phyloP scores from a whole-genome alignment of 2,329 filamentous ascomycete genomes.

The Fusarium floridanum region DNA sequence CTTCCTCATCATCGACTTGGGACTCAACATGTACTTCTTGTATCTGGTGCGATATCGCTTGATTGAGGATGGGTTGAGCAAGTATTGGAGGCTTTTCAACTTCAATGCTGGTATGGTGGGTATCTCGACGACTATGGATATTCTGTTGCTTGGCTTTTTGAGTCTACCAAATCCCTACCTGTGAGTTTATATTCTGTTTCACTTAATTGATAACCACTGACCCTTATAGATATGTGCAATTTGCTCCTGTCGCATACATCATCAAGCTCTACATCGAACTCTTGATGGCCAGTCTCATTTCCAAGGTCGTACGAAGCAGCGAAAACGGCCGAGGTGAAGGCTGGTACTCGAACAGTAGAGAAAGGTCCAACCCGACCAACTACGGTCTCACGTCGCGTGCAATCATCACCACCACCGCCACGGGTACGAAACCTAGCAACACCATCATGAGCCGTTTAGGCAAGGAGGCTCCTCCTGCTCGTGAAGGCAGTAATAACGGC shows the following conservation, averaged over 20 bases:
- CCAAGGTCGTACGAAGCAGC: conserved; percentile 48
- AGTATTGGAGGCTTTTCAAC: conserved; percentile 63
- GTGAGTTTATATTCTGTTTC: conserved; percentile 14
- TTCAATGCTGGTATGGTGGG: conserved; percentile 63
- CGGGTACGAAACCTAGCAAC: background rate
- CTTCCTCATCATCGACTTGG: conserved; percentile 62
- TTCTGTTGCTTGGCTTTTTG: conserved; percentile 43
- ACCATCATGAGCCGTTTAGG: conserved; percentile 11
- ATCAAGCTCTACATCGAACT: conserved; percentile 67
- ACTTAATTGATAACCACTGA: conserved; percentile 23
- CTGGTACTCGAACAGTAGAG: conserved; percentile 17
- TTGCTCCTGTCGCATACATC: conserved; percentile 64
- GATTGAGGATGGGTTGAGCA: conserved; percentile 60
- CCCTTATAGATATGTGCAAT: conserved; percentile 56
- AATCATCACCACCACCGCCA: conserved; percentile 7
- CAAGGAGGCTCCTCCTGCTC: background rate
- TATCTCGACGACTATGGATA: conserved; percentile 63
- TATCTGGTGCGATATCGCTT: conserved; percentile 59
- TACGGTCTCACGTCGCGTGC: conserved; percentile 25
- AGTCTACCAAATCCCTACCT: conserved; percentile 35
- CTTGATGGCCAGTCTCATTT: conserved; percentile 65
- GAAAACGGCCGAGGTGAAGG: background rate
- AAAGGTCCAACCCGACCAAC: conserved; percentile 26
- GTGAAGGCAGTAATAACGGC: background rate
- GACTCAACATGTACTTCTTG: conserved; percentile 65